phyloP scores from a whole-genome alignment of 1,284 basidiomycete species.

The Acaromyces ingoldii region DNA sequence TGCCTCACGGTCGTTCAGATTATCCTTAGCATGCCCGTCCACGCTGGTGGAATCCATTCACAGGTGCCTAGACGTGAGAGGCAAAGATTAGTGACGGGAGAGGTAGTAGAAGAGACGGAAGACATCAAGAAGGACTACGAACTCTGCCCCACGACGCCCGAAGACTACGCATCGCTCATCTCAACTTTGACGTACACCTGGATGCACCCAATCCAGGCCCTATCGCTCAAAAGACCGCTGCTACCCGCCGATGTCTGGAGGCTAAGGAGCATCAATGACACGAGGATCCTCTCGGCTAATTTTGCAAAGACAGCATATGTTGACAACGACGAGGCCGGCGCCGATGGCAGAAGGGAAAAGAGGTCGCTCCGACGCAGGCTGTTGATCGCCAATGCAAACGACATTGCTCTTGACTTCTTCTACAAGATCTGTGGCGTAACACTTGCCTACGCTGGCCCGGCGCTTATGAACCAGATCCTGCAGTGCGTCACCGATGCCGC shows the following conservation, averaged over 20 bases:
- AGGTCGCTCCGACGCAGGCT: conserved; percentile 16
- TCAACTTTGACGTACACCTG: conserved; percentile 31
- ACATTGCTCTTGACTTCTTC: conserved; percentile 29
- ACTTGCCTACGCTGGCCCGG: conserved; percentile 33
- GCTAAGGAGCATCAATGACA: conserved; percentile 31
- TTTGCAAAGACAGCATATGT: too few relatives aligned
- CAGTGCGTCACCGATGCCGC: conserved; percentile 13
- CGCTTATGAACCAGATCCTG: conserved; percentile 30
- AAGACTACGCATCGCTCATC: conserved; percentile 31
- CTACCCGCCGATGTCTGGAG: conserved; percentile 34
- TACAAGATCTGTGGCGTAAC: conserved; percentile 35
- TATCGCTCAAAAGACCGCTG: conserved; percentile 23
- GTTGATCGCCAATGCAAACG: conserved; percentile 29
- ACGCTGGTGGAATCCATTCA: conserved; percentile 28
- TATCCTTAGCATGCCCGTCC: conserved; percentile 25
- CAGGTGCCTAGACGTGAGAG: conserved; percentile 20
- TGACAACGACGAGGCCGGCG: too few relatives aligned
- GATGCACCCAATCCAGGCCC: conserved; percentile 34
- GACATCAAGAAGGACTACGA: conserved; percentile 17
- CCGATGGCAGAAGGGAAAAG: too few relatives aligned
- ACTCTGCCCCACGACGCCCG: conserved; percentile 34
- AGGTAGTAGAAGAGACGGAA: conserved; percentile 11
- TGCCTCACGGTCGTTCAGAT: conserved; percentile 12
- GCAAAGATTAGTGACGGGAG: conserved; percentile 10
- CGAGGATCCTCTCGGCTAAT: conserved; percentile 22